These are phyloP conservation scores for Gyromitra esculenta DNA, from an alignment of 2,329 filamentous ascomycete species.

Conservation along the genomic window DNA sequence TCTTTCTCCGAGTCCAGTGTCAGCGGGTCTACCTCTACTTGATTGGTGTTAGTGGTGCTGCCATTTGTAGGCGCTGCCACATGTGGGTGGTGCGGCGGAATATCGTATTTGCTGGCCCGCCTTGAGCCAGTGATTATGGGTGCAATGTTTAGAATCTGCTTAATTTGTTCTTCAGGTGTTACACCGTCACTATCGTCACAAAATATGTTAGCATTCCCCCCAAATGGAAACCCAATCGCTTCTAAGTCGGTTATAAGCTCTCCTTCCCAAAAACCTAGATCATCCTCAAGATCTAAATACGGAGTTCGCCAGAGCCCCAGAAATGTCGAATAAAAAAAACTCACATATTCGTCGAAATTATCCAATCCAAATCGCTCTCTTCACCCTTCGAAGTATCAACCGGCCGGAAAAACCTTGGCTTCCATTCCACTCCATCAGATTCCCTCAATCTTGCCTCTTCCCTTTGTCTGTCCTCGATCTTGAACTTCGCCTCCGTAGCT, in stretches of 20 bases:
- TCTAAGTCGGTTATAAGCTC: background rate
- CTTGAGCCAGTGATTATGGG: conserved; percentile 82
- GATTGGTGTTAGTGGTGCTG: conserved; percentile 26
- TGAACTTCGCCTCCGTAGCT: conserved; percentile 95
- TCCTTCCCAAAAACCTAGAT: background rate
- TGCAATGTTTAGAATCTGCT: conserved; percentile 87
- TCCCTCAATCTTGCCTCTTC: conserved; percentile 83
- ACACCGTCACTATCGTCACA: conserved; percentile 64
- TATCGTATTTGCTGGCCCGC: conserved; percentile 66
- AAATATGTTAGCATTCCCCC: conserved; percentile 10
- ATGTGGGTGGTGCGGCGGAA: conserved; percentile 64
- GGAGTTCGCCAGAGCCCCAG: too few species aligned
- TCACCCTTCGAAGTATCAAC: conserved; percentile 77
- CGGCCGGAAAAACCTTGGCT: conserved; percentile 81
- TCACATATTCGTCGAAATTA: conserved; percentile 87
- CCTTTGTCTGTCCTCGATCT: conserved; percentile 90
- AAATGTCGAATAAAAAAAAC: conserved; percentile 57
- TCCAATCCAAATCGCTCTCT: conserved; percentile 92
- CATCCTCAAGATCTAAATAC: background rate
- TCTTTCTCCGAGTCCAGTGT: conserved; percentile 34
- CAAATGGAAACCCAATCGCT: background rate
- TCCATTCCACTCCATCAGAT: conserved; percentile 85
- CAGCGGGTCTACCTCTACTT: conserved; percentile 38
- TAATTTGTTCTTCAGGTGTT: conserved; percentile 74
- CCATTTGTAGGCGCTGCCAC: conserved; percentile 35